Evolutionary conservation across 2,329 filamentous ascomycete species (phyloP).

Genomic region (Furcasterigmium sp.): DNA sequence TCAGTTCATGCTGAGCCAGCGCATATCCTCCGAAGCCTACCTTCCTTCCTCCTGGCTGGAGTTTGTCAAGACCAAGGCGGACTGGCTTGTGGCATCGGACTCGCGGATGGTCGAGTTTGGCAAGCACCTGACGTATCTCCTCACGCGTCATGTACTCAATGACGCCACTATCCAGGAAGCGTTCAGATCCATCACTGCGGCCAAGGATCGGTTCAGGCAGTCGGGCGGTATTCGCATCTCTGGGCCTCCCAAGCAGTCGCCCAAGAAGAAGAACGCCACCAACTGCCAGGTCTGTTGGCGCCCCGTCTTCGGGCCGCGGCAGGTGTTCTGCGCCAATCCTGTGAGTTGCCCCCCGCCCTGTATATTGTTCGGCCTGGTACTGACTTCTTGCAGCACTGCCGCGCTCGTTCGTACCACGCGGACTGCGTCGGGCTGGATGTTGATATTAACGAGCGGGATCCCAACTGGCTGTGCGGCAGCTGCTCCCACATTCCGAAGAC

Average conservation of each 20-base stretch:
- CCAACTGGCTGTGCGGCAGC: slow-evolving; percentile 39
- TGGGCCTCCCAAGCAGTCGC: slow-evolving; percentile 18
- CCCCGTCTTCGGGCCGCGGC: slow-evolving; percentile 39
- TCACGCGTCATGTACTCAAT: slow-evolving; percentile 41
- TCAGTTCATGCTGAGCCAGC: slow-evolving; percentile 44
- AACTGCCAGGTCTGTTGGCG: slow-evolving; percentile 44
- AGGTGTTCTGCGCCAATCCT: slow-evolving; percentile 45
- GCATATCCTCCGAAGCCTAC: slow-evolving; percentile 45
- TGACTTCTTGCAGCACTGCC: slow-evolving; percentile 22
- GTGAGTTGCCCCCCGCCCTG: slow-evolving; percentile 27
- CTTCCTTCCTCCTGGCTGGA: slow-evolving; percentile 45
- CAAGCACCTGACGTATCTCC: slow-evolving; percentile 46
- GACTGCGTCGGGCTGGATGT: slow-evolving; percentile 33
- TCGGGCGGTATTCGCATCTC: slow-evolving; percentile 1
- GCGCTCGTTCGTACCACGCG: slow-evolving; percentile 39
- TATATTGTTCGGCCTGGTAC: slow-evolving; percentile 14
- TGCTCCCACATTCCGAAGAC: slow-evolving; percentile 19
- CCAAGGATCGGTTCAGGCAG: slow-evolving; percentile 19
- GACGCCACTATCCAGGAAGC: slow-evolving; percentile 38
- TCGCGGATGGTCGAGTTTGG: slow-evolving; percentile 48
- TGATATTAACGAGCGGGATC: slow-evolving; percentile 26
- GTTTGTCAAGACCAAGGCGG: slow-evolving; percentile 44
- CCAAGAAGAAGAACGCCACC: slow-evolving; percentile 32
- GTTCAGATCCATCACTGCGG: slow-evolving; percentile 35
- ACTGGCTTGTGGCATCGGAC: slow-evolving; percentile 45